phyloP scores from a whole-genome alignment of 2,329 filamentous ascomycete genomes.

The Colletotrichum acutatum region DNA sequence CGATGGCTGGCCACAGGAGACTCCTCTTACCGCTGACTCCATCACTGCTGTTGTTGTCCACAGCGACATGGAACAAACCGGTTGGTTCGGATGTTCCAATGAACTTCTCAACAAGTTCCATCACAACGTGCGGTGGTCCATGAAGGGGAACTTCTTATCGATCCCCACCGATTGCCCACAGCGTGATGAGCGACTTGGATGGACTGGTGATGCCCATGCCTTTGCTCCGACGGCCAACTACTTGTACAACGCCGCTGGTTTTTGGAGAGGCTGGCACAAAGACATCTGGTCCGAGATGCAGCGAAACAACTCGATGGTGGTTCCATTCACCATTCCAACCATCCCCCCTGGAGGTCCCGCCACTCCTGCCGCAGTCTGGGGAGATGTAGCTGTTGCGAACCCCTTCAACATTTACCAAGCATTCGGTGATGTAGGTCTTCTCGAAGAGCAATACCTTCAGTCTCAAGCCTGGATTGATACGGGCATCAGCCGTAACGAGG shows the following conservation, averaged over 20 bases:
- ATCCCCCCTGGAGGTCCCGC: conserved; percentile 39
- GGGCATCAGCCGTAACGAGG: conserved; percentile 45
- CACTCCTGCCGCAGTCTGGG: conserved; percentile 52
- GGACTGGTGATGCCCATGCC: conserved; percentile 63
- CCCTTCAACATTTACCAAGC: conserved; percentile 54
- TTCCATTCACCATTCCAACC: conserved; percentile 44
- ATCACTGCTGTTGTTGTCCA: conserved; percentile 53
- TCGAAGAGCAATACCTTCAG: conserved; percentile 51
- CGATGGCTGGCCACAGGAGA: conserved; percentile 51
- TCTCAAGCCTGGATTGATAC: conserved; percentile 53
- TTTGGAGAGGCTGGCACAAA: conserved; percentile 61
- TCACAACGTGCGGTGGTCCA: conserved; percentile 65
- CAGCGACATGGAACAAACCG: conserved; percentile 62
- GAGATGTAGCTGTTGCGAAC: conserved; percentile 53
- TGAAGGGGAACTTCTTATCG: conserved; percentile 68
- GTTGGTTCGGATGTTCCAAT: conserved; percentile 64
- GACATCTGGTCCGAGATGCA: conserved; percentile 54
- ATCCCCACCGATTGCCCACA: conserved; percentile 69
- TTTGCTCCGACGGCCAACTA: conserved; percentile 64
- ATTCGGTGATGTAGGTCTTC: conserved; percentile 49
- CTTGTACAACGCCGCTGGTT: conserved; percentile 62
- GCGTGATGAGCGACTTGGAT: conserved; percentile 64
- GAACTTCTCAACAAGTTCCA: conserved; percentile 63
- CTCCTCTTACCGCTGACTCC: conserved; percentile 36
- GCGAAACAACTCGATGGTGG: conserved; percentile 37